Evolutionary conservation across 1,139 yeast species (phyloP), one percentile per base, ranked within the genome.

Genomic region (Kurtzmaniella quercitrusa): DNA sequence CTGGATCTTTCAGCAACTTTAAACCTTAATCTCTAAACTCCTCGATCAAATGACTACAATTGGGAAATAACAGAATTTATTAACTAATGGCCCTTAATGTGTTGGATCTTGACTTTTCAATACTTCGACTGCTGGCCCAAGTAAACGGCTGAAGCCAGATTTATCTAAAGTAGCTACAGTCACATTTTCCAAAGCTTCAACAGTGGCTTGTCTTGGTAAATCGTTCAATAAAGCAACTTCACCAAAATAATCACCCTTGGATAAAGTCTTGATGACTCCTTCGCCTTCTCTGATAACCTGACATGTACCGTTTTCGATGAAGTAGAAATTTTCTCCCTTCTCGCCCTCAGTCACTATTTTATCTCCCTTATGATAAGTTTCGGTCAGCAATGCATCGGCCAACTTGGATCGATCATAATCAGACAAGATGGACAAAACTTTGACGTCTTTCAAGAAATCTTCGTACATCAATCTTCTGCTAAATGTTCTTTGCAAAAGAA

Each of bases 181-280:
- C 23, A 93, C 83, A 42, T 76, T 75, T 45, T 85, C 79, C 29
- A 76, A 68, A 2, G 97, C 96, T 45, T 77, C 81, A 37, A 93
- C 94, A 3, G 97, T 86, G 29, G 98, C 98, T 62, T 89, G 95
- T 66, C 98, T 81, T 49, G 98, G 98, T 49, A 84, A 73, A 58
- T 93, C 96, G 56, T 91, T 87, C 54, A 93, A 74, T 54, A 93
- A 73, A 2, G 98, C 98, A 51, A 93, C 82, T 68, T 93, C 98
- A 52, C 98, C 98, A 64, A 93, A 93, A 66, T 93, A 93, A 59
- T 87, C 96, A 51, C 98, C 98, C 58, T 86, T 84, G 40, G 76
- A 66, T 50, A 88, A 73, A 18, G 71, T 70, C 33, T 76, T 77
- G 37, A 91, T 76, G 38, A 75, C 71, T 19, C 93, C 91, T 44